A percentile compares a stretch with the other conserved stretches of the same genome.
Evolutionary conservation across 169 alveolate species (phyloP).

Genomic region (Eimeria tenella): DNA sequence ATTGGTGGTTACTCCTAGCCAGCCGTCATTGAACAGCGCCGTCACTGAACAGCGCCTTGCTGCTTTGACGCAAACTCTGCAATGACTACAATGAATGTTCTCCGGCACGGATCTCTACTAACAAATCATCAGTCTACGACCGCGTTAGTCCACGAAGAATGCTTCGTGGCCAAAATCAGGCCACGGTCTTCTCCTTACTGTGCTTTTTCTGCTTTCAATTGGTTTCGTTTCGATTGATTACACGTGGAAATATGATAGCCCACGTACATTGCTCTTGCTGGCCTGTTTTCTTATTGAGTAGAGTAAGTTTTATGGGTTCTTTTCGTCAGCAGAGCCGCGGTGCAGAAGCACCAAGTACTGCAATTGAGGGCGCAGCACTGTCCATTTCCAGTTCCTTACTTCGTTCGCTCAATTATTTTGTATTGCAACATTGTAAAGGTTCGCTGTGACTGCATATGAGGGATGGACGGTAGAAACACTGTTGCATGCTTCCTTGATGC

Average conservation of each 20-base stretch:
- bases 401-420: not conserved
- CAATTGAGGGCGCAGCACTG: not conserved
- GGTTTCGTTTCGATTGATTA: conserved; percentile 20
- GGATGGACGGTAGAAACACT: no score
- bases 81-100: no score
- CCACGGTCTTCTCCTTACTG: not conserved
- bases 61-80: no score
- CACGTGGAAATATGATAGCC: not conserved
- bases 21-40: no score
- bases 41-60: no score
- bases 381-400: not conserved
- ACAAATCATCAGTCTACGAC: no score
- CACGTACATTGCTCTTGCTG: not conserved
- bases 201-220: conserved; percentile 39
- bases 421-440: no score
- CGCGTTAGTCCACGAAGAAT: no score
- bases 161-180: no score
- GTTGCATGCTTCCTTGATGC: not conserved
- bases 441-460: no score
- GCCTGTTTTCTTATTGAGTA: not conserved
- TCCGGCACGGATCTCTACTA: no score
- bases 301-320: not conserved
- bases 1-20: no score
- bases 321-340: not conserved
- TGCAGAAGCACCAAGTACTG: not conserved